Evolutionary conservation across 768 basidiomycete species (phyloP).

Genomic region (Coprinopsis strossmayeri): DNA sequence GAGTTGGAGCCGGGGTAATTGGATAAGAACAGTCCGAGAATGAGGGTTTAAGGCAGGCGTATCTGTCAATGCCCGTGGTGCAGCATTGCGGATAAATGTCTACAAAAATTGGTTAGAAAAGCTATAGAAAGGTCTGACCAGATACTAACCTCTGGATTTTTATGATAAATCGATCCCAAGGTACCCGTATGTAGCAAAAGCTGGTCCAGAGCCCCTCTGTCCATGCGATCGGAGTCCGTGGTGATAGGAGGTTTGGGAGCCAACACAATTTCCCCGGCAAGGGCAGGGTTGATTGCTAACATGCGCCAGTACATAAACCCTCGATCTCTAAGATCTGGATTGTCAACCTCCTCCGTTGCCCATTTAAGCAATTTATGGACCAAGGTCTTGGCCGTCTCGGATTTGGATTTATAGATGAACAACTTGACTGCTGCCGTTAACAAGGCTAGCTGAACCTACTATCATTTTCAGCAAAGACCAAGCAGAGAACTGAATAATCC

Average conservation of each 20-base stretch:
- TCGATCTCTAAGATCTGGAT: slow-evolving; percentile 93
- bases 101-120: slow-evolving; percentile 20
- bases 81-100: slow-evolving; percentile 92
- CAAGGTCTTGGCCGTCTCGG: slow-evolving; percentile 79
- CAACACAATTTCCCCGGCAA: slow-evolving; percentile 85
- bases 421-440: slow-evolving; percentile 94
- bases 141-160: slow-evolving; percentile 78
- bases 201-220: slow-evolving; percentile 92
- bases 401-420: slow-evolving; percentile 83
- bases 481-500: background rate
- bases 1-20: slow-evolving; percentile 47
- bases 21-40: slow-evolving; percentile 67
- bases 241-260: slow-evolving; percentile 94
- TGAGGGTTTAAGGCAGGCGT: slow-evolving; percentile 85
- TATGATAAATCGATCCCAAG: slow-evolving; percentile 94
- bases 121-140: background rate
- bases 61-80: slow-evolving; percentile 76
- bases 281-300: slow-evolving; percentile 85
- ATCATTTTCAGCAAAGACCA: background rate
- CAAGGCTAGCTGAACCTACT: slow-evolving; percentile 91
- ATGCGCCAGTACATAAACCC: slow-evolving; percentile 99
- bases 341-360: slow-evolving; percentile 97
- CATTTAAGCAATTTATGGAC: slow-evolving; percentile 95
- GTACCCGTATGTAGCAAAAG: slow-evolving; percentile 90
- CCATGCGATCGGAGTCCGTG: slow-evolving; percentile 98